Base-by-base conservation (phyloP, 2,329 filamentous ascomycete genomes). In the Ophiosphaerella korrae region DNA sequence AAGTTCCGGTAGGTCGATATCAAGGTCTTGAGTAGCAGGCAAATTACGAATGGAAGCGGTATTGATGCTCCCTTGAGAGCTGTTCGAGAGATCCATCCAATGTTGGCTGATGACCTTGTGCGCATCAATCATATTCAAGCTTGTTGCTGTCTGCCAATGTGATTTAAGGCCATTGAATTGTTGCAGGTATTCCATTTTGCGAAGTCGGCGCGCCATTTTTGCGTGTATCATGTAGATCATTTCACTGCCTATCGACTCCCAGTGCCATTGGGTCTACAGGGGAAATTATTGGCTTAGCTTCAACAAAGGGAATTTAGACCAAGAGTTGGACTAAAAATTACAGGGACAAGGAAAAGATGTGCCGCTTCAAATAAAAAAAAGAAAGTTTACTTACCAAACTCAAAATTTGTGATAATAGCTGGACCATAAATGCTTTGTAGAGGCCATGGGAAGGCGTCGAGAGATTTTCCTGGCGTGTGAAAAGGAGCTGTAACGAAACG, bases 371-470 rank as follows among this genome's bases (percentile, higher is more conserved):
- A 21, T 4, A 3, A 21, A 21, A 21, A 4, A 21, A 21, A 21
- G 18, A 21, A 21, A n/a, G n/a, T 21, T 21, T 4, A 4, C 42
- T 7, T 45, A 55, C 48, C 31, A 45, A 14, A 4, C 43, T 32
- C 4, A 62, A 57, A 8, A 57, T 6, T 81, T 83, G 67, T 80
- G 70, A 49, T 63, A 82, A 72, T 55, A 82, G 68, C 16, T 75
- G 79, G 0, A 78, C 39, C 77, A 84, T 82, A 55, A 81, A 80
- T 0, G 60, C 51, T 50, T 86, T 86, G 68, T 84, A 86, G 49
- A 46, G 7, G 6, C 38, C 34, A 3, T 52, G 23, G 0, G 18
- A n/a, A 16, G 40, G 14, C 1, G 26, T 38, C 1, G 2, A 23
- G 1, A 39, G 32, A 4, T 18, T 16, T 66, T 40, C 2, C 58